A percentile compares a stretch with the other conserved stretches of the same genome.
These are phyloP conservation scores for Rhododendron henanense DNA, from an alignment of 148 eudicot species.

Conservation along the genomic window DNA sequence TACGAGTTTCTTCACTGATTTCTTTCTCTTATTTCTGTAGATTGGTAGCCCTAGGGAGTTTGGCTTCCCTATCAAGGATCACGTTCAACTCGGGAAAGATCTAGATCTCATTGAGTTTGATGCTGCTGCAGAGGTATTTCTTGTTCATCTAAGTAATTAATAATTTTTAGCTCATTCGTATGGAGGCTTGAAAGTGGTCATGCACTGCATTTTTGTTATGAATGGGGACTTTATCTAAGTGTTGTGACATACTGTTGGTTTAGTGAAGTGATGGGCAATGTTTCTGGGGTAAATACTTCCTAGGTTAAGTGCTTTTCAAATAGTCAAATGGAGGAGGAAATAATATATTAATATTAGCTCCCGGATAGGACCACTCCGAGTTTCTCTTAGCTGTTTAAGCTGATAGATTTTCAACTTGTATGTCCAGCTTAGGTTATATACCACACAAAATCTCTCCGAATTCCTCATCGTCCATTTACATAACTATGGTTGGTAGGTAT, in stretches of 20 bases:
- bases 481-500: background rate
- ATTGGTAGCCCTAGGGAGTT: conserved; percentile 63
- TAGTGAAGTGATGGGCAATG: background rate
- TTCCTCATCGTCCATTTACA: background rate
- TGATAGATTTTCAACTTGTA: background rate
- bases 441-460: background rate
- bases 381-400: background rate
- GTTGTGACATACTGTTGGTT: background rate
- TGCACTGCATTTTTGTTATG: background rate
- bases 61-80: conserved; percentile 68
- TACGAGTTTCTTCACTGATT: background rate
- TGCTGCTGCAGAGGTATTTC: conserved; percentile 82
- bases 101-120: conserved; percentile 88
- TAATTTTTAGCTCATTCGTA: background rate
- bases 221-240: background rate
- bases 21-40: conserved; percentile 28
- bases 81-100: conserved; percentile 81
- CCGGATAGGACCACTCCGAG: background rate
- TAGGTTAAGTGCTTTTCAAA: background rate
- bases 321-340: background rate
- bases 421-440: background rate
- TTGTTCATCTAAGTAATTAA: background rate
- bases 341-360: background rate
- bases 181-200: background rate
- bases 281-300: background rate